phyloP scores from a whole-genome alignment of 1,284 basidiomycete species.

The Cerioporus squamosus region DNA sequence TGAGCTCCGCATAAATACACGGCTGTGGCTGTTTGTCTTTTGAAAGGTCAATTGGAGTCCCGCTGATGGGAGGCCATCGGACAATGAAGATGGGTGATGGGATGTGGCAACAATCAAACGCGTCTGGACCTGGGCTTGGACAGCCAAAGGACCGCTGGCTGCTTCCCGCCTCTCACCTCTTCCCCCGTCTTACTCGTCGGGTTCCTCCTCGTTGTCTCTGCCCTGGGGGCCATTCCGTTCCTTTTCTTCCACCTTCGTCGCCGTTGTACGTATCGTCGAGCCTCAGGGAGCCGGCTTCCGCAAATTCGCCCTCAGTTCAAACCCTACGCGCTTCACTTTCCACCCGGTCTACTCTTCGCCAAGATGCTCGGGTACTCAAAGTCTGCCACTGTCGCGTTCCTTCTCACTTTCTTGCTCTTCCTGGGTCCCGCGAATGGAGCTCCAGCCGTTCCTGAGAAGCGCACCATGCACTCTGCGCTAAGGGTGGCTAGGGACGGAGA shows the following conservation, averaged over 20 bases:
- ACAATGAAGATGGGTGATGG: constrained; percentile 5
- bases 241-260: constrained; percentile 43
- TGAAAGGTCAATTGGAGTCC: not conserved
- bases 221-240: constrained; percentile 63
- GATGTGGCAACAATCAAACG: constrained; percentile 16
- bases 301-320: constrained; percentile 25
- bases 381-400: constrained; percentile 37
- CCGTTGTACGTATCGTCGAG: constrained; percentile 41
- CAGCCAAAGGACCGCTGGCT: constrained; percentile 2
- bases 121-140: constrained; percentile 6
- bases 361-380: constrained; percentile 38
- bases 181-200: constrained; percentile 28
- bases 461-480: constrained; percentile 13
- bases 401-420: constrained; percentile 38
- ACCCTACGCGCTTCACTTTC: constrained; percentile 11
- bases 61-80: constrained; percentile 4
- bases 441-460: constrained; percentile 25
- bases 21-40: not conserved
- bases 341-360: constrained; percentile 24
- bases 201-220: constrained; percentile 38
- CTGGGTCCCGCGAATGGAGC: constrained; percentile 28
- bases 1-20: constrained; percentile 1
- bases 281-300: constrained; percentile 56
- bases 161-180: constrained; percentile 23
- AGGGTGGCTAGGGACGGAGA: constrained; percentile 28